Evolutionary conservation across 495 filamentous ascomycete species (phyloP).

Genomic region (Hypoxylon cercidicola): DNA sequence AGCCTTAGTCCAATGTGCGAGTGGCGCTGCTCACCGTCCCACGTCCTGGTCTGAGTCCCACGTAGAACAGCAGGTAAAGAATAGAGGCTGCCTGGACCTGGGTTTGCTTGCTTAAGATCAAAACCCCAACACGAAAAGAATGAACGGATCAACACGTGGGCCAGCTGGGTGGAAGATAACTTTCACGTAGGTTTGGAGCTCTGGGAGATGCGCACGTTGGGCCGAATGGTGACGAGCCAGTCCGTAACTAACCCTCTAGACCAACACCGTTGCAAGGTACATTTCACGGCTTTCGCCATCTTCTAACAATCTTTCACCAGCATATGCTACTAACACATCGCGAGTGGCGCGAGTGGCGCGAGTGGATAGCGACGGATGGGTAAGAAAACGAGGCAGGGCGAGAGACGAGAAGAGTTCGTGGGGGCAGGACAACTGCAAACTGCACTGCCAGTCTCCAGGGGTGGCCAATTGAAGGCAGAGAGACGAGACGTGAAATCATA

Average conservation of each 20-base stretch:
- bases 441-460: background rate
- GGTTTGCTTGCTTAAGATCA: constrained; percentile 5
- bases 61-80: background rate
- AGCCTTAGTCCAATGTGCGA: constrained; percentile 25
- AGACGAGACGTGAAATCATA: constrained; percentile 22
- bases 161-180: constrained; percentile 9
- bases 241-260: constrained; percentile 17
- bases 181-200: constrained; percentile 1
- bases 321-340: constrained; percentile 11
- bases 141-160: background rate
- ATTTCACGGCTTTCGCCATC: constrained; percentile 27
- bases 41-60: constrained; percentile 6
- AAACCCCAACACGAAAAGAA: constrained; percentile 10
- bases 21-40: constrained; percentile 34
- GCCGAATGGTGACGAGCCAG: constrained; percentile 12
- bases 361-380: constrained; percentile 19
- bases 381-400: constrained; percentile 2
- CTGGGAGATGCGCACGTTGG: constrained; percentile 5
- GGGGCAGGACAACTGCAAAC: background rate
- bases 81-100: constrained; percentile 5
- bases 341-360: constrained; percentile 20
- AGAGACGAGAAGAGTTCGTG: constrained; percentile 2
- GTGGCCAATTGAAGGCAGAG: background rate
- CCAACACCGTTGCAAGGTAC: constrained; percentile 20
- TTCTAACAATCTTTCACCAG: constrained; percentile 19